phyloP scores from a whole-genome alignment of 169 alveolate genomes.

The Plasmodium reichenowi region DNA sequence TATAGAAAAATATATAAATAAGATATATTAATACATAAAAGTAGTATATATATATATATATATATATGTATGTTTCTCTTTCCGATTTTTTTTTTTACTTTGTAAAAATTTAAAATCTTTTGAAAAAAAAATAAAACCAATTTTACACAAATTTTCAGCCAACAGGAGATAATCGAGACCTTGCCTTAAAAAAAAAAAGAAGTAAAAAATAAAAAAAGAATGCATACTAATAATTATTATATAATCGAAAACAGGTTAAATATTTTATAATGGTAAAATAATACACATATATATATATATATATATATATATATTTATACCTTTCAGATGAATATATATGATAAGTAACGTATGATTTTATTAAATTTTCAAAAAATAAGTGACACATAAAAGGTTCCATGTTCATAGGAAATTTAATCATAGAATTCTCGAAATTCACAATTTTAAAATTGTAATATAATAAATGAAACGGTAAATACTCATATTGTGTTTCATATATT shows the following conservation, averaged over 20 bases:
- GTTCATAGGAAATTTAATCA: background rate
- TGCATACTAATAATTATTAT: too few species aligned
- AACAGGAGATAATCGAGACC: conserved; percentile 25
- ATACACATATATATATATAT: background rate
- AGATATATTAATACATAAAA: background rate
- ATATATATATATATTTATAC: conserved; percentile 14
- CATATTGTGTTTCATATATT: conserved; percentile 38
- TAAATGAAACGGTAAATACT: conserved; percentile 47
- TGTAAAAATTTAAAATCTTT: conserved; percentile 33
- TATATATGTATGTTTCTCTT: background rate
- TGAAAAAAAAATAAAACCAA: conserved; percentile 30
- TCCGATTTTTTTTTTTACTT: conserved; percentile 14
- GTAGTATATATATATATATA: background rate
- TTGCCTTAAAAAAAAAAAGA: conserved; percentile 32
- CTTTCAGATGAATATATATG: conserved; percentile 26
- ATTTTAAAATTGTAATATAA: conserved; percentile 38
- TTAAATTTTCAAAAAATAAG: conserved; percentile 32
- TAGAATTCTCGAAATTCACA: background rate
- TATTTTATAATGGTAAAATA: too few species aligned
- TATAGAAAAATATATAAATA: background rate
- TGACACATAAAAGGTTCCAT: conserved; percentile 13
- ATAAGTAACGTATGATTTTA: conserved; percentile 45
- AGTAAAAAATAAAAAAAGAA: background rate
- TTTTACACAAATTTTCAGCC: conserved; percentile 48
- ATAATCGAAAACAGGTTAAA: too few species aligned